Evolutionary conservation across 208 protist genomes (phyloP), one percentile per base, ranked within the genome.

Genomic region (Leishmania martiniquensis): DNA sequence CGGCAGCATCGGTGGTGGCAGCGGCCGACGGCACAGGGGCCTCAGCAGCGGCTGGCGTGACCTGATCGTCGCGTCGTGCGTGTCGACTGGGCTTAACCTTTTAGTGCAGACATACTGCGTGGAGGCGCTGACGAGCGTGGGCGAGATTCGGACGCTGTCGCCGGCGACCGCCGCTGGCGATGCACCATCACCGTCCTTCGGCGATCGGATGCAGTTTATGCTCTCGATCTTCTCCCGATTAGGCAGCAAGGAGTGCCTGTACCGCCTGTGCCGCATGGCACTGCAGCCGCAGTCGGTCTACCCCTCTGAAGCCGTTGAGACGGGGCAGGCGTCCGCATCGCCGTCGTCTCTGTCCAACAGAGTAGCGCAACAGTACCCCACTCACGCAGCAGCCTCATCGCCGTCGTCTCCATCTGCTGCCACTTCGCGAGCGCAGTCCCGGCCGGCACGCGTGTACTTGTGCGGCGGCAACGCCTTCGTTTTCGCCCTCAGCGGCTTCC

Each of bases 401-500:
- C 65, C 39, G 37, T 4, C 32, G 17, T 70, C 62, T 7, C 65
- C 45, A 9, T 20, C 37, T 39, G 2, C 83, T 15, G 57, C 72
- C 6, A 51, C 73, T 6, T 15, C 42, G 22, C 65, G 44, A 34
- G 73, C n/a, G 62, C 59, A 45, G 52, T 45, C 45, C 22, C 49
- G 7, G 22, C 47, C 65, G 49, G 71, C 76, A n/a, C 81, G 59
- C 13, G 79, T 82, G 54, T 85, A 81, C 34, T 39, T 90, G 32
- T 85, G 85, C 69, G 86, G 87, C 34, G 87, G 89, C 63, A 81
- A 84, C 54, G 75, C 67, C 73, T 76, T 90, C 63, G 73, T 81
- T 47, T 89, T 88, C 72, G 89, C 87, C 20, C 77, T 93, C 54
- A 75, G 83, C 39, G 89, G 89, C 3, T 91, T 90, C 47, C 87